Conservation (phyloP, 345 rosid species). For the Triadica sebifera region DNA sequence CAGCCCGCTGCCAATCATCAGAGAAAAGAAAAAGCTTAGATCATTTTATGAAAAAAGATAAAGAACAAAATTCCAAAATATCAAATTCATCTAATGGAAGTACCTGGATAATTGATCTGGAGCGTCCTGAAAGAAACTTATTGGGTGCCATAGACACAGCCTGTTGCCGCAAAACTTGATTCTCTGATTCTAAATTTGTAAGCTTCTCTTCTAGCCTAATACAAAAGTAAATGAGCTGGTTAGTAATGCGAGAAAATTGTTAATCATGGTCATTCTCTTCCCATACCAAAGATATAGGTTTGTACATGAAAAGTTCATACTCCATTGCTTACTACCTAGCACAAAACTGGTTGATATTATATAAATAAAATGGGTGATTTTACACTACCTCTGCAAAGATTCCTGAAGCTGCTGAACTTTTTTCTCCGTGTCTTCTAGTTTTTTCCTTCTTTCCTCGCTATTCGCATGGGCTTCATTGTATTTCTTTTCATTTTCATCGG, state of each 20-base stretch:
- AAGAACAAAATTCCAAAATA: neutral
- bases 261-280: slow-evolving; percentile 7
- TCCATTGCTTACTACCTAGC: neutral
- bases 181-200: slow-evolving; percentile 77
- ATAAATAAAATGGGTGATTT: neutral
- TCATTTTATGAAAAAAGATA: neutral
- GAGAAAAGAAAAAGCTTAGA: slow-evolving; percentile 19
- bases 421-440: slow-evolving; percentile 73
- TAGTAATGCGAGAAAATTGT: slow-evolving; percentile 5
- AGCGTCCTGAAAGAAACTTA: slow-evolving; percentile 87
- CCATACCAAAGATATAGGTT: neutral
- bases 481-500: slow-evolving; percentile 55
- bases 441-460: slow-evolving; percentile 52
- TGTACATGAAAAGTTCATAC: neutral
- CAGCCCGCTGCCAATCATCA: slow-evolving; percentile 60
- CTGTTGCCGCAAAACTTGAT: slow-evolving; percentile 87
- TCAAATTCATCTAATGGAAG: neutral
- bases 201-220: slow-evolving; percentile 86
- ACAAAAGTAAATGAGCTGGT: slow-evolving; percentile 16
- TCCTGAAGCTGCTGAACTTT: slow-evolving; percentile 73
- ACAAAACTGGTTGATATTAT: neutral
- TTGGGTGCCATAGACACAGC: slow-evolving; percentile 92
- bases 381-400: slow-evolving; percentile 58
- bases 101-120: slow-evolving; percentile 88
- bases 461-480: slow-evolving; percentile 48